These are phyloP conservation scores for Lagerstroemia speciosa DNA, from an alignment of 345 rosid species.

Conservation along the genomic window DNA sequence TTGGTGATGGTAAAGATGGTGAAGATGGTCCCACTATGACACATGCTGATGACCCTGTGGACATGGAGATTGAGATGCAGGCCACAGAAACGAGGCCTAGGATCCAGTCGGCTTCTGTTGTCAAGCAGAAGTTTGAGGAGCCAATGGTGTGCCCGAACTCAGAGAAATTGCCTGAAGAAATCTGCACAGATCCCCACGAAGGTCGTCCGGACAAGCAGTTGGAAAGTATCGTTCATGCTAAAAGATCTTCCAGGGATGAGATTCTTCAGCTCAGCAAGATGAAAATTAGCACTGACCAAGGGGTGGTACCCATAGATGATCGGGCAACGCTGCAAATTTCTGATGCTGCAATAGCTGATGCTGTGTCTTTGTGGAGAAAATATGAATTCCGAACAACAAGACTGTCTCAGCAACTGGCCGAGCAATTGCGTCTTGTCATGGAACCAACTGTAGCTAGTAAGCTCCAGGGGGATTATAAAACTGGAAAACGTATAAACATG, in stretches of 20 bases:
- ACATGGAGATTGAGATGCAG: conserved; percentile 59
- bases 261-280: conserved; percentile 31
- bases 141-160: conserved; percentile 28
- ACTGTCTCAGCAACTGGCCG: conserved; percentile 87
- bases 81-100: conserved; percentile 29
- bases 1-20: conserved; percentile 33
- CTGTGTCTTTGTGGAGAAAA: conserved; percentile 63
- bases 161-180: conserved; percentile 27
- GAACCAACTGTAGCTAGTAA: conserved; percentile 91
- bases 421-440: conserved; percentile 86
- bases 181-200: conserved; percentile 22
- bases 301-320: conserved; percentile 28
- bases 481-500: conserved; percentile 97
- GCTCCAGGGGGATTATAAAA: conserved; percentile 91
- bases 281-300: conserved; percentile 32
- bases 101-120: conserved; percentile 22
- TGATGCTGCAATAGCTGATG: conserved; percentile 30
- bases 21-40: conserved; percentile 32
- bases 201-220: conserved; percentile 24
- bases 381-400: conserved; percentile 66
- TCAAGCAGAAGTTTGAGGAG: conserved; percentile 33
- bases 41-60: conserved; percentile 33
- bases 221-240: conserved; percentile 47
- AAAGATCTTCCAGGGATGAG: conserved; percentile 36
- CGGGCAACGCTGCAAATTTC: conserved; percentile 26